Evolutionary conservation across 768 basidiomycete genomes (phyloP).

Genomic region (Neoboletus brunneissimus): DNA sequence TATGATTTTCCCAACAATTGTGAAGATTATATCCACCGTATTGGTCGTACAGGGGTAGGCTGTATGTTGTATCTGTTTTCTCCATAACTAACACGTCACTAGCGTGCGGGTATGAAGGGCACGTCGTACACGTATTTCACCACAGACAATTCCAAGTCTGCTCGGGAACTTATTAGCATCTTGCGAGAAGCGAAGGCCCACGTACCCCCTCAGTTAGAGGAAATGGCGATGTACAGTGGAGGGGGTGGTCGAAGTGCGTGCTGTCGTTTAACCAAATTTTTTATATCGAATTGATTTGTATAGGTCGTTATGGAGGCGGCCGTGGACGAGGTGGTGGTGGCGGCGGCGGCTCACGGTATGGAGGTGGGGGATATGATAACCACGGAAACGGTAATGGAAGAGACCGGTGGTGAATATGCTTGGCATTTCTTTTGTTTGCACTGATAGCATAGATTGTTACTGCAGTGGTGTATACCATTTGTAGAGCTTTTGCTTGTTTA

Average conservation of each 20-base stretch:
- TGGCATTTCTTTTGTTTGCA: slow-evolving; percentile 2
- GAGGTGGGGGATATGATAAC: slow-evolving; percentile 25
- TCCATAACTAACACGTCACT: slow-evolving; percentile 16
- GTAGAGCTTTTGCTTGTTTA: slow-evolving; percentile 15
- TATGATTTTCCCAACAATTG: slow-evolving; percentile 98
- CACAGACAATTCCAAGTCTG: slow-evolving; percentile 91
- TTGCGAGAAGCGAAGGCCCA: slow-evolving; percentile 82
- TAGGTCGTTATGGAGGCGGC: slow-evolving; percentile 62
- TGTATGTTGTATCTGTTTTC: slow-evolving; percentile 17
- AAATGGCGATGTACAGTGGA: slow-evolving; percentile 87
- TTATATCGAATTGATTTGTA: background rate
- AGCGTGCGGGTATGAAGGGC: slow-evolving; percentile 92
- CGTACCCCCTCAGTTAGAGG: slow-evolving; percentile 86
- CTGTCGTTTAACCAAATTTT: background rate
- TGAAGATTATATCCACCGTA: slow-evolving; percentile 98
- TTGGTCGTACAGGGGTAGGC: slow-evolving; percentile 89
- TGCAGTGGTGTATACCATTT: slow-evolving; percentile 25
- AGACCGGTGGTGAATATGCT: slow-evolving; percentile 22
- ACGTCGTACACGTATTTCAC: slow-evolving; percentile 96
- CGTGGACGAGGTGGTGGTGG: slow-evolving; percentile 27
- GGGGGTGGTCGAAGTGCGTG: slow-evolving; percentile 69
- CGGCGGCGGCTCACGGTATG: slow-evolving; percentile 18
- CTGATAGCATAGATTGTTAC: slow-evolving; percentile 20
- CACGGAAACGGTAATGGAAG: slow-evolving; percentile 23
- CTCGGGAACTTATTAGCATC: slow-evolving; percentile 86